Evolutionary conservation across 495 filamentous ascomycete species (phyloP).

Genomic region (Amorphotheca resinae): DNA sequence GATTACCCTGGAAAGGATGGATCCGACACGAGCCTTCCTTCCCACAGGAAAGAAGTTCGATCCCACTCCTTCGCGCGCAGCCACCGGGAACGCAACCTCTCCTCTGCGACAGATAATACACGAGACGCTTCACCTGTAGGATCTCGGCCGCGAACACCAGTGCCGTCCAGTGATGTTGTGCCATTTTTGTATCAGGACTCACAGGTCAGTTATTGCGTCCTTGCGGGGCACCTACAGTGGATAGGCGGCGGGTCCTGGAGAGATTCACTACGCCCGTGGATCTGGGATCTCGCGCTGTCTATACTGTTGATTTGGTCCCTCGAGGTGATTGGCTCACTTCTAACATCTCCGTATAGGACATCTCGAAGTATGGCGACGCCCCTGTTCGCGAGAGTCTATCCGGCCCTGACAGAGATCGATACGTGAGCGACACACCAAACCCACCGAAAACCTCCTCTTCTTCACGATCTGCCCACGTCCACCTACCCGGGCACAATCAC

Average conservation of each 20-base stretch:
- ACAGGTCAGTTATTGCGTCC: slow-evolving; percentile 27
- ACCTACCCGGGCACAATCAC: slow-evolving; percentile 35
- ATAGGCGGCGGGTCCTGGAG: background rate
- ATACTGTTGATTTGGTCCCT: too few species aligned
- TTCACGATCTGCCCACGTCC: slow-evolving; percentile 30
- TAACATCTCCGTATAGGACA: slow-evolving; percentile 42
- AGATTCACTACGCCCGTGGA: too few species aligned
- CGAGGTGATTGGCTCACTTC: too few species aligned
- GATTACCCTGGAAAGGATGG: slow-evolving; percentile 59
- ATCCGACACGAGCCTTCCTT: slow-evolving; percentile 58
- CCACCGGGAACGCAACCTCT: slow-evolving; percentile 63
- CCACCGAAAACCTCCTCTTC: slow-evolving; percentile 39
- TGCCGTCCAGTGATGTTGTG: slow-evolving; percentile 85
- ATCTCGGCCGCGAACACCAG: slow-evolving; percentile 68
- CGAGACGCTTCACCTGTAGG: slow-evolving; percentile 52
- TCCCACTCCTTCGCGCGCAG: slow-evolving; percentile 44
- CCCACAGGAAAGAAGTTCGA: slow-evolving; percentile 33
- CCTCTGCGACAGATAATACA: slow-evolving; percentile 48
- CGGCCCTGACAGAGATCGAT: slow-evolving; percentile 57
- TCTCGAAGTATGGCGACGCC: slow-evolving; percentile 70
- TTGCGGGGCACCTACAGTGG: background rate
- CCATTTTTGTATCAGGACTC: slow-evolving; percentile 91
- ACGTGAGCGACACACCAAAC: slow-evolving; percentile 31
- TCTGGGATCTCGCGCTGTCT: too few species aligned
- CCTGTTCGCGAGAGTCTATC: slow-evolving; percentile 63